Evolutionary conservation across 2,329 filamentous ascomycete genomes (phyloP).

Genomic region (Fusarium equiseti): DNA sequence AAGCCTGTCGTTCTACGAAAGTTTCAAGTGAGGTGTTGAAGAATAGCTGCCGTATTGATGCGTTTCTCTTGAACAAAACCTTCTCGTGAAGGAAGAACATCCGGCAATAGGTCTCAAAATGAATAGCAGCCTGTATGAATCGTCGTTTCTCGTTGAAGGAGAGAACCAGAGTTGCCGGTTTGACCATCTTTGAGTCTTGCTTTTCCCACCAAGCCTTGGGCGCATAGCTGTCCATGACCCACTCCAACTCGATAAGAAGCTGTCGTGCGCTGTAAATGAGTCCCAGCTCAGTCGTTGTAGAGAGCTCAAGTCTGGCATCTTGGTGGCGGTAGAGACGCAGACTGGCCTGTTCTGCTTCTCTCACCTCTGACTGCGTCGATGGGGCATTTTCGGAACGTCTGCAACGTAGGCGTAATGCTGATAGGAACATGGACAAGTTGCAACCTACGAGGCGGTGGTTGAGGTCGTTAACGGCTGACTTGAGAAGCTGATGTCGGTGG

Average conservation of each 20-base stretch:
- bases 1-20: accelerated
- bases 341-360: neutral
- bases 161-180: neutral
- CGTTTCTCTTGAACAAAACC: neutral
- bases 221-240: neutral
- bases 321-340: neutral
- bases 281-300: neutral
- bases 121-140: neutral
- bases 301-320: neutral
- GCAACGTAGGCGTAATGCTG: neutral
- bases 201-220: neutral
- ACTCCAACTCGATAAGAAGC: neutral
- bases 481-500: neutral
- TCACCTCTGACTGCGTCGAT: neutral
- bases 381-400: neutral
- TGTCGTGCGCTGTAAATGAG: neutral
- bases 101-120: neutral
- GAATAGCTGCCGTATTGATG: neutral
- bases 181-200: neutral
- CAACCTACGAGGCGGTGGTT: neutral
- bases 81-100: neutral
- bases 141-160: neutral
- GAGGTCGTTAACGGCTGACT: neutral
- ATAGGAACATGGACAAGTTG: neutral
- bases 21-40: neutral